These are phyloP conservation scores for Annulohypoxylon truncatum DNA, from an alignment of 2,329 filamentous ascomycete species.

Conservation along the genomic window DNA sequence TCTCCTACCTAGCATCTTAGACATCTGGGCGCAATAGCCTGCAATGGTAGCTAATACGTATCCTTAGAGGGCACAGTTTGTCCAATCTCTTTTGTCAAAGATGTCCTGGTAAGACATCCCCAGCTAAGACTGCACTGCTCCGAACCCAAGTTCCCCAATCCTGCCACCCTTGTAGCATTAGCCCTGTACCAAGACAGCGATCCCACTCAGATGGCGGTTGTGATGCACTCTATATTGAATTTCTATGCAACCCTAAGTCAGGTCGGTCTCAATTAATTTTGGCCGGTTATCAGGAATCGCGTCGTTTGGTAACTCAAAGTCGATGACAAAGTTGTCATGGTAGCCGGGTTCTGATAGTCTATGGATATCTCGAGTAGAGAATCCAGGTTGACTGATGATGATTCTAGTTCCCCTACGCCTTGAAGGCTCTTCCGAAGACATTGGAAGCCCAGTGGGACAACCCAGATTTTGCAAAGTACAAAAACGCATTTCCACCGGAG, in stretches of 20 bases:
- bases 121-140: conserved; percentile 24
- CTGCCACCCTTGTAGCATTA: conserved; percentile 33
- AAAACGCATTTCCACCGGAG: conserved; percentile 75
- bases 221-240: conserved; percentile 27
- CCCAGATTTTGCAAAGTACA: conserved; percentile 73
- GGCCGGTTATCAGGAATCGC: conserved; percentile 7
- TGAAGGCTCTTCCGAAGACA: conserved; percentile 72
- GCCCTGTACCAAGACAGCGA: conserved; percentile 38
- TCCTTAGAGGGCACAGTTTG: conserved; percentile 81
- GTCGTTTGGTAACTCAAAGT: conserved; percentile 16
- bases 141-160: conserved; percentile 19
- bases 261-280: conserved; percentile 7
- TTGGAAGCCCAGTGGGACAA: conserved; percentile 75
- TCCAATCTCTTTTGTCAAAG: conserved; percentile 86
- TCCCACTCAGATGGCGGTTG: conserved; percentile 34
- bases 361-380: conserved; percentile 10
- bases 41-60: conserved; percentile 56
- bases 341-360: conserved; percentile 9
- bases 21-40: conserved; percentile 50
- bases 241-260: conserved; percentile 16
- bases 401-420: conserved; percentile 79
- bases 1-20: conserved; percentile 31
- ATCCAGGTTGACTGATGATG: conserved; percentile 30
- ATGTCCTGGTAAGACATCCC: conserved; percentile 75
- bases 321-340: conserved; percentile 14